Percentiles rank a stretch among this genome's conserved stretches.
Evolutionary conservation across 306 rosid genomes (phyloP).

Genomic region (Ormosia semicastrata): DNA sequence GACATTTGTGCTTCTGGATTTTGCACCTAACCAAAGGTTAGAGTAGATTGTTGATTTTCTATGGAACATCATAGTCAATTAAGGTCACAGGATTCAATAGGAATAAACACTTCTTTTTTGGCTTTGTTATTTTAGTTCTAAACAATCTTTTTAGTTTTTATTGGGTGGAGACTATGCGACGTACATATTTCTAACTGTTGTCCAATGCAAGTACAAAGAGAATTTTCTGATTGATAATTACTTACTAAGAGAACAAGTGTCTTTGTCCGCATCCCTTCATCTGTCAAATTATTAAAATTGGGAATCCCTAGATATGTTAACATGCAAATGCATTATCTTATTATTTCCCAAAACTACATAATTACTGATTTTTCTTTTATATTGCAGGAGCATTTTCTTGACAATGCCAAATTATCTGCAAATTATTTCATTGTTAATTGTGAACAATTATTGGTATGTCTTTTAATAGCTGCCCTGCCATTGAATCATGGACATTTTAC

Average conservation of each 20-base stretch:
- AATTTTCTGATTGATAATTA: background rate
- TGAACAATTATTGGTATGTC: conserved; percentile 75
- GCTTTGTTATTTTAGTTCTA: background rate
- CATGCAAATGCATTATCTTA: conserved; percentile 7
- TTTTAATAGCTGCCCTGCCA: conserved; percentile 11
- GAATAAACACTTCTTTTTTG: background rate
- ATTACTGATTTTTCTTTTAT: conserved; percentile 14
- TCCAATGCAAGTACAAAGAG: background rate
- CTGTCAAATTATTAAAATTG: background rate
- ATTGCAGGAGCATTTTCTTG: conserved; percentile 87
- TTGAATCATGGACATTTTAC: conserved; percentile 10
- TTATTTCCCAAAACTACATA: background rate
- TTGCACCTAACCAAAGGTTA: background rate
- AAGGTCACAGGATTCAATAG: background rate
- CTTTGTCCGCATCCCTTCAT: background rate
- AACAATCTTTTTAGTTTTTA: background rate
- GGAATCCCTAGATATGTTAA: conserved; percentile 6
- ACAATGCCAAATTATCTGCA: conserved; percentile 75
- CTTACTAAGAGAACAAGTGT: background rate
- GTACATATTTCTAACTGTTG: background rate
- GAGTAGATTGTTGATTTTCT: background rate
- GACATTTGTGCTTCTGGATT: background rate
- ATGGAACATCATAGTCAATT: background rate
- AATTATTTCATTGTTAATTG: conserved; percentile 81
- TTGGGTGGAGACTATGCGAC: background rate